Conservation (phyloP, 2,329 filamentous ascomycete species). For the Periconia digitata region DNA sequence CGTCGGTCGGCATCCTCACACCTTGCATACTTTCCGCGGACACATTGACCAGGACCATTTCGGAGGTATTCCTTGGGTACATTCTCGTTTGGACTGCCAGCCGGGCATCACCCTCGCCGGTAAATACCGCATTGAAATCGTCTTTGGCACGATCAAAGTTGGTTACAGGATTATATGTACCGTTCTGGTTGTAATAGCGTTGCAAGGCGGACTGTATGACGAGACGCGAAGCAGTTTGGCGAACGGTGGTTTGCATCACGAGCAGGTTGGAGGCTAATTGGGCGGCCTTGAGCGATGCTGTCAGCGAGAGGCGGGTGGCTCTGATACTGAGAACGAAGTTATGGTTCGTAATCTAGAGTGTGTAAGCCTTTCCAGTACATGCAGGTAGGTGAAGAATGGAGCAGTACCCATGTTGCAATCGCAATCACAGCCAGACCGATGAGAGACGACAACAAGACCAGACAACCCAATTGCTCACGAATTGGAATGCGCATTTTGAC, state of each 20-base stretch:
- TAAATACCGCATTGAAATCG: conserved; percentile 74
- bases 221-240: conserved; percentile 67
- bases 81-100: conserved; percentile 71
- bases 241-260: conserved; percentile 74
- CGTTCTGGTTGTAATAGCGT: conserved; percentile 58
- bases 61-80: conserved; percentile 68
- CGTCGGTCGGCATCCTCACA: conserved; percentile 65
- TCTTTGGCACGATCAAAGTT: conserved; percentile 63
- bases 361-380: conserved; percentile 8
- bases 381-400: not conserved
- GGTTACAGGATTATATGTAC: conserved; percentile 35
- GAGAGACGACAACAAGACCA: conserved; percentile 76
- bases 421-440: conserved; percentile 76
- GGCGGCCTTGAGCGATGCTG: conserved; percentile 83
- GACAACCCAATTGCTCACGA: conserved; percentile 78
- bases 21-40: conserved; percentile 49
- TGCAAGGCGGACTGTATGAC: conserved; percentile 55
- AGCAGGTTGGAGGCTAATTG: conserved; percentile 78
- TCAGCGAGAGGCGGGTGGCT: conserved; percentile 68
- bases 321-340: conserved; percentile 61
- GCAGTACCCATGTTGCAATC: conserved; percentile 65
- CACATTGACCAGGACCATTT: conserved; percentile 39
- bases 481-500: conserved; percentile 80
- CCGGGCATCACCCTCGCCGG: conserved; percentile 52
- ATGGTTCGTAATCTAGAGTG: conserved; percentile 58